Conservation (phyloP, 139 green algal species). For the Chlorella sp. region DNA sequence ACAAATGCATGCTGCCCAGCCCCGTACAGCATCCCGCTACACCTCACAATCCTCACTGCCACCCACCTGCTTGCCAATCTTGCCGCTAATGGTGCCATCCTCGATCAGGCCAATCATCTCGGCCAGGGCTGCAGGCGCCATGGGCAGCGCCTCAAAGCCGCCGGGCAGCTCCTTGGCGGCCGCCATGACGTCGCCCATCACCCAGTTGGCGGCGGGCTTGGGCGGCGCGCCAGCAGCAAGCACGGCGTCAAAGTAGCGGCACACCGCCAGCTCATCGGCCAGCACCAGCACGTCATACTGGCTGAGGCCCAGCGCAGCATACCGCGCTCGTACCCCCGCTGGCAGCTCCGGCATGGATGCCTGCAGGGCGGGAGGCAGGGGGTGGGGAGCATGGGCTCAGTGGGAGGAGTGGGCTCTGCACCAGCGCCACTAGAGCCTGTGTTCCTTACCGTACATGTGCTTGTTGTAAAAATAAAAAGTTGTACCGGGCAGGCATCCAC, state of each 20-base stretch:
- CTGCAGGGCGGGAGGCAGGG: constrained; percentile 17
- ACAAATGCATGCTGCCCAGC: too few species aligned
- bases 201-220: constrained; percentile 95
- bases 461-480: too few species aligned
- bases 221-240: constrained; percentile 72
- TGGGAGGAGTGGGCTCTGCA: neutral
- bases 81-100: constrained; percentile 90
- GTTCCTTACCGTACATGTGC: too few species aligned
- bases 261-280: constrained; percentile 80
- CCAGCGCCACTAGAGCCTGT: too few species aligned
- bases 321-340: constrained; percentile 69
- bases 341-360: constrained; percentile 87
- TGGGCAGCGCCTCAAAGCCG: constrained; percentile 44
- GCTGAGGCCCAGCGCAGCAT: constrained; percentile 76
- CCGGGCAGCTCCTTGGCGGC: constrained; percentile 77
- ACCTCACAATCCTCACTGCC: too few species aligned
- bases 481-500: too few species aligned
- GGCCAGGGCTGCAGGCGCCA: constrained; percentile 72
- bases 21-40: too few species aligned
- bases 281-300: constrained; percentile 85
- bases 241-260: constrained; percentile 81
- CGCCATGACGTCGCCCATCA: constrained; percentile 93
- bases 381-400: neutral
- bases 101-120: constrained; percentile 97
- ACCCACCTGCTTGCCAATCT: constrained; percentile 93